A percentile compares a stretch with the other conserved stretches of the same genome.
Conservation (phyloP, 345 rosid genomes). For the Capsella bursapastoris region DNA sequence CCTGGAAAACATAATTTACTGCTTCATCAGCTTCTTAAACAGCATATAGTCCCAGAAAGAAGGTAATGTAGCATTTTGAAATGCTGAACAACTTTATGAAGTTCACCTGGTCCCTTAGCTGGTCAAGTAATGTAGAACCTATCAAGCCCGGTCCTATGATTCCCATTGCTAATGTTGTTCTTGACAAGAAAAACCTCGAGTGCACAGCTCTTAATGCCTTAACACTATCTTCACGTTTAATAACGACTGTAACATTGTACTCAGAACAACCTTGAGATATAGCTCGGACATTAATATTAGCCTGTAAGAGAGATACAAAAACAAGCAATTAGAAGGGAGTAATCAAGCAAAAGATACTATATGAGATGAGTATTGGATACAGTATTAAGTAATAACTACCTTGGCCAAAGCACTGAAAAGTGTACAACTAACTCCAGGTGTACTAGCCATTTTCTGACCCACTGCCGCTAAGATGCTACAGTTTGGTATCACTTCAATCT, state of each 20-base stretch:
- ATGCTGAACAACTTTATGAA: neutral
- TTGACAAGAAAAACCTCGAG: slow-evolving; percentile 92
- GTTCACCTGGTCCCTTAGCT: slow-evolving; percentile 90
- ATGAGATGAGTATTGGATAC: slow-evolving; percentile 8
- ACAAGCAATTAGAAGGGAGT: slow-evolving; percentile 10
- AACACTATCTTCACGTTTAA: slow-evolving; percentile 90
- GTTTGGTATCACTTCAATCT: slow-evolving; percentile 84
- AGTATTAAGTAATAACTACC: slow-evolving; percentile 50
- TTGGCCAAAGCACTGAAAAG: slow-evolving; percentile 95
- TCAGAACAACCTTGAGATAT: slow-evolving; percentile 99
- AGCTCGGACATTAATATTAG: slow-evolving; percentile 92
- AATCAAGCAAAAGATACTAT: neutral
- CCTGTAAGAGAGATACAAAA: slow-evolving; percentile 54
- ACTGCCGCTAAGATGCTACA: slow-evolving; percentile 97
- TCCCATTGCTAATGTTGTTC: slow-evolving; percentile 94
- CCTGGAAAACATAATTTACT: slow-evolving; percentile 55
- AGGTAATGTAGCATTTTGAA: neutral
- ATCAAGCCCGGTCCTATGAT: slow-evolving; percentile 96
- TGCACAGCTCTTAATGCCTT: slow-evolving; percentile 96
- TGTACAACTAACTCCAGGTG: slow-evolving; percentile 98
- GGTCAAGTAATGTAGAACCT: slow-evolving; percentile 92
- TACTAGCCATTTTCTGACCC: slow-evolving; percentile 99
- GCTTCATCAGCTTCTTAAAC: slow-evolving; percentile 21
- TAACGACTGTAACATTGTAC: slow-evolving; percentile 87
- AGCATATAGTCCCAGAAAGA: neutral